phyloP scores from a whole-genome alignment of 2,329 filamentous ascomycete genomes.

The Cytospora piceae region DNA sequence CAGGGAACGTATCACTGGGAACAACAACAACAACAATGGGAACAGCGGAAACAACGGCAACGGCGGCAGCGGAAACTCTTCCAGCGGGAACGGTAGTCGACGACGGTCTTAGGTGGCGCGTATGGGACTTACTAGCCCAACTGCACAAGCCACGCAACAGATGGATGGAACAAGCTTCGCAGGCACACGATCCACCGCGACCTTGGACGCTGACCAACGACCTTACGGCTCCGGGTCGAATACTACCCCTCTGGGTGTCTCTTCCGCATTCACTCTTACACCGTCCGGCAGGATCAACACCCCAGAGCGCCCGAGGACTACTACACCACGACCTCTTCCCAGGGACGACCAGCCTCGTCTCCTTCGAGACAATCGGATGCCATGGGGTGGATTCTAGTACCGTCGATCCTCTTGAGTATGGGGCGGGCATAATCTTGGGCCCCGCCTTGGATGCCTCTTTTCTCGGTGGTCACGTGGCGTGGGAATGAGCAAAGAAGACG shows the following conservation, averaged over 20 bases:
- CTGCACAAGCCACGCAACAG: neutral
- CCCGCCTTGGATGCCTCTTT: neutral
- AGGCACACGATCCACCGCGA: neutral
- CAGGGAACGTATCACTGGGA: slow-evolving; percentile 33
- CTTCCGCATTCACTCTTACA: neutral
- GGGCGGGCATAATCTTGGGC: neutral
- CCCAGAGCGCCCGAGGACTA: slow-evolving; percentile 5
- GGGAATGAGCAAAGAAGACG: neutral
- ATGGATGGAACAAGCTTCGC: neutral
- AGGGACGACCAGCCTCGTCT: neutral
- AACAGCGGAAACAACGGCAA: slow-evolving; percentile 2
- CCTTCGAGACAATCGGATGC: neutral
- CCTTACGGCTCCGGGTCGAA: neutral
- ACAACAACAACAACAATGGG: neutral
- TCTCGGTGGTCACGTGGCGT: no score
- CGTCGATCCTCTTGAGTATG: neutral
- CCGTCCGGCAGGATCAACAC: neutral
- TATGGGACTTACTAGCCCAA: neutral
- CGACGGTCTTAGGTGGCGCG: slow-evolving; percentile 26
- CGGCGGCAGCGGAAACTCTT: neutral
- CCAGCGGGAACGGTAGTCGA: slow-evolving; percentile 8
- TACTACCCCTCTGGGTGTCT: neutral
- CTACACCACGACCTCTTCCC: neutral
- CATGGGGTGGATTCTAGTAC: slow-evolving; percentile 8
- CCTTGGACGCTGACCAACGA: no score